Base-by-base conservation (phyloP, 2,329 filamentous ascomycete species). In the Trichophyton schoenleinii region DNA sequence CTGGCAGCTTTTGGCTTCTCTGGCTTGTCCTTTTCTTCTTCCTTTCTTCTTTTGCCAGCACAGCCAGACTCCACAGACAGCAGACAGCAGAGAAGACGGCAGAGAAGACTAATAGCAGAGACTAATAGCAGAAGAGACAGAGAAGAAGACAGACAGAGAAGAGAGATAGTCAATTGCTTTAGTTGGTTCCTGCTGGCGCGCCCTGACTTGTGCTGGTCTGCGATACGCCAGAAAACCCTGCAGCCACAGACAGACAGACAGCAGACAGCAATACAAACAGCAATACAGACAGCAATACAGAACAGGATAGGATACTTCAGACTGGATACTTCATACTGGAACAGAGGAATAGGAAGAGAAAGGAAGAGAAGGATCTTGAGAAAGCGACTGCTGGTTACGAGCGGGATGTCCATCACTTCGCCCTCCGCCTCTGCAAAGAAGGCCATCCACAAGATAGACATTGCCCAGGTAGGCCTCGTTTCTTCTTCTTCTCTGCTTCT, bases 401-500 rank as follows among this genome's bases (percentile, higher is more conserved):
- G 28, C 28, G 28, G 31, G 49, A 55, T 55, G 49, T 55, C 49
- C 42, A 64, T 69, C 48, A 66, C 66, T 42, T 69, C 68, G 61
- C 69, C 71, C 28, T 60, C 61, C 58, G 67, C 67, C 58, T 72
- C 70, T 59, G 69, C 70, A 48, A 71, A 74, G 65, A 72, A 72
- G 66, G 70, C 72, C 5, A 71, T 74, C 64, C 73, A 71, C 60
- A 75, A 75, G 68, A 73, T 75, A 57, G 73, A 75, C 65, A 71
- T 75, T 63, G 71, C 73, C 38, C 73, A 75, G 69, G 73, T 75
- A 68, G 66, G 72, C 46, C 42, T 11, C 22, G 7, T 25, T 31
- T 13, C 25, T 28, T 28, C 3, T 25, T 20, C 6, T 22, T 20
- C 5, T 20, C 8, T 46, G 25, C 5, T 31, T 2, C n/a, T n/a